Base-by-base conservation (phyloP, 495 filamentous ascomycete species). In the Staphylotrichum tortipilum region DNA sequence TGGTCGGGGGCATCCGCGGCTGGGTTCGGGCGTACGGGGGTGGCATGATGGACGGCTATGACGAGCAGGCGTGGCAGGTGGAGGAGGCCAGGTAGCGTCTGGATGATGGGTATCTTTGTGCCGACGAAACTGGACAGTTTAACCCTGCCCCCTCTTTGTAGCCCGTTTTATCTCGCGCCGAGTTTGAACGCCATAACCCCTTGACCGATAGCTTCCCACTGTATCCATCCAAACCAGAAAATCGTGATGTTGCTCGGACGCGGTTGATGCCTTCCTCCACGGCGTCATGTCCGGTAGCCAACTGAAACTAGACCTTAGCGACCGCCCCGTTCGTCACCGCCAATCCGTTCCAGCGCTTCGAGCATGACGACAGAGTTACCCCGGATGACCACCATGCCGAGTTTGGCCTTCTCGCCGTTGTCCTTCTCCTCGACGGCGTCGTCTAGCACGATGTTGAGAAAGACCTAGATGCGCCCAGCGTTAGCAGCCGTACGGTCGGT, bases 291-390 rank as follows among this genome's bases (percentile, higher is more conserved):
- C n/a, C n/a, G n/a, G n/a, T n/a, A n/a, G 9, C 2, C 22, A 18
- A 15, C 34, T 4, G n/a, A 2, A 15, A 14, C 1, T 3, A n/a
- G n/a, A n/a, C n/a, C 24, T 45, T 53, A 55, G 4, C 51, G 57
- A 6, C 59, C 59, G 47, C 60, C 36, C 36, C 63, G 38, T 28
- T 68, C 65, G 53, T 76, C 73, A 31, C 69, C 72, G 37, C 77
- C 77, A 55, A 80, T 80, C 51, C 77, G 65, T 64, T 80, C 77
- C 21, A 80, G 61, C 31, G 87, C 88, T 76, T 96, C 90, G 22
- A 96, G 76, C 88, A 95, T 95, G 37, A 95, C 88, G 8, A 96
- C 88, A 6, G 89, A 94, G 70, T 96, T 96, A 47, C 90, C 90
- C 52, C 90, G 84, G 58, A 96, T 95, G 55, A 78, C 94, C 54